A percentile compares a stretch with the other conserved stretches of the same genome.
Evolutionary conservation across 768 basidiomycete genomes (phyloP).

Genomic region (Strobilomyces echinocephalus): DNA sequence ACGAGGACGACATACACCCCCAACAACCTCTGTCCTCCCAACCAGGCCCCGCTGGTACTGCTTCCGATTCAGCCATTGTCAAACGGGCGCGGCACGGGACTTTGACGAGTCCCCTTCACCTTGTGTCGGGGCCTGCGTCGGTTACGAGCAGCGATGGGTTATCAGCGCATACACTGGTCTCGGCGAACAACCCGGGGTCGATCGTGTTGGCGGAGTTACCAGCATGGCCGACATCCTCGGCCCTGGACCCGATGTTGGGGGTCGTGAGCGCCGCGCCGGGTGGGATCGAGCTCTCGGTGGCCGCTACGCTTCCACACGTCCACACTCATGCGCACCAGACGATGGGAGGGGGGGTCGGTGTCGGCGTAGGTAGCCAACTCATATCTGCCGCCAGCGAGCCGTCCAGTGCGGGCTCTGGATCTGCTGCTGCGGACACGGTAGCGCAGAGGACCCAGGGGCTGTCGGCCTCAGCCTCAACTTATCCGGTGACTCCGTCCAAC

Average conservation of each 20-base stretch:
- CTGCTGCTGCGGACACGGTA: not conserved
- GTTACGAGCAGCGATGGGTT: slow-evolving; percentile 14
- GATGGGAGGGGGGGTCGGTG: slow-evolving; percentile 5
- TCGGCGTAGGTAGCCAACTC: slow-evolving; percentile 17
- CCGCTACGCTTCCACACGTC: slow-evolving; percentile 8
- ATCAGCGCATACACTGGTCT: slow-evolving; percentile 18
- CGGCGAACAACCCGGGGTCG: slow-evolving; percentile 10
- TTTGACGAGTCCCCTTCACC: slow-evolving; percentile 18
- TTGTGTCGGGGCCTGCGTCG: slow-evolving; percentile 17
- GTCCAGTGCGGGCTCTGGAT: slow-evolving; percentile 10
- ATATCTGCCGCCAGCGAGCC: slow-evolving; percentile 13
- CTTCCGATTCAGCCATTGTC: slow-evolving; percentile 2
- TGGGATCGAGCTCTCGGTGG: slow-evolving; percentile 27
- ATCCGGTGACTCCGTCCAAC: slow-evolving; percentile 14
- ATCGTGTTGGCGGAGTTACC: slow-evolving; percentile 28
- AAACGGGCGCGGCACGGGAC: slow-evolving; percentile 31
- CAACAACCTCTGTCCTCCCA: slow-evolving; percentile 16
- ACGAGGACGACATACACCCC: slow-evolving; percentile 18
- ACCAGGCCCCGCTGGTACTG: not conserved
- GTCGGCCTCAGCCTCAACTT: slow-evolving; percentile 15
- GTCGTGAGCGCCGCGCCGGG: slow-evolving; percentile 31
- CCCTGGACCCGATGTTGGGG: slow-evolving; percentile 29
- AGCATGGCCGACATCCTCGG: slow-evolving; percentile 30
- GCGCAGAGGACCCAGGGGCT: slow-evolving; percentile 16
- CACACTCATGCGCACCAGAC: slow-evolving; percentile 11